A percentile compares a stretch with the other conserved stretches of the same genome.
phyloP scores from a whole-genome alignment of 2,329 filamentous ascomycete genomes.

The Hymenoscyphus linearis region DNA sequence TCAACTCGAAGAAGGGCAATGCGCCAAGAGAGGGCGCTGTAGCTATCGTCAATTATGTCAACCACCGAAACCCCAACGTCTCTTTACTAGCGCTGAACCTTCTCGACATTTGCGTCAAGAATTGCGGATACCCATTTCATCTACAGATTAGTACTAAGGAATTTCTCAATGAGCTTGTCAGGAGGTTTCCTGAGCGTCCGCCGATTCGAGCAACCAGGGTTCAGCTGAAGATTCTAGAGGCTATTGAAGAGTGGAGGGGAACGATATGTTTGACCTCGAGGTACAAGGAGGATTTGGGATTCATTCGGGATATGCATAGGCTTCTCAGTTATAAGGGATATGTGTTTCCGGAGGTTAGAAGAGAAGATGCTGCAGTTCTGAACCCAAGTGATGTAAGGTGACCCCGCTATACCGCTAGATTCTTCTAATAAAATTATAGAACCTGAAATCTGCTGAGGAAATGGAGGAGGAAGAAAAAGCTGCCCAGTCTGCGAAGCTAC shows the following conservation, averaged over 20 bases:
- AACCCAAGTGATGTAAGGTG: slow-evolving; percentile 91
- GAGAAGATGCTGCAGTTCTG: slow-evolving; percentile 91
- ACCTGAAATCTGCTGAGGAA: slow-evolving; percentile 91
- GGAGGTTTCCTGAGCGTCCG: slow-evolving; percentile 90
- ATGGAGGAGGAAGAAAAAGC: slow-evolving; percentile 97
- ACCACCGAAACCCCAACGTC: slow-evolving; percentile 95
- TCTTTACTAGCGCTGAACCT: slow-evolving; percentile 83
- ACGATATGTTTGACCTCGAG: slow-evolving; percentile 98
- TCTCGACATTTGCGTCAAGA: slow-evolving; percentile 98
- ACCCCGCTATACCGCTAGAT: not conserved
- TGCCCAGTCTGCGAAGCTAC: slow-evolving; percentile 95
- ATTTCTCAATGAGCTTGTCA: slow-evolving; percentile 95
- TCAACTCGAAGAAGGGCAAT: slow-evolving; percentile 96
- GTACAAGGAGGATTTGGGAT: slow-evolving; percentile 95
- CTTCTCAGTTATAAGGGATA: slow-evolving; percentile 96
- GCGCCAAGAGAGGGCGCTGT: slow-evolving; percentile 92
- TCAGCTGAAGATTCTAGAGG: slow-evolving; percentile 87
- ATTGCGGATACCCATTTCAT: slow-evolving; percentile 98
- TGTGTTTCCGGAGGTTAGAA: slow-evolving; percentile 83
- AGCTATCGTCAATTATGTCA: slow-evolving; percentile 89
- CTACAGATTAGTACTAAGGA: slow-evolving; percentile 98
- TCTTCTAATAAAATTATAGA: slow-evolving; percentile 48
- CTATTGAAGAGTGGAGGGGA: slow-evolving; percentile 96
- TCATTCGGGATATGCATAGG: slow-evolving; percentile 96
- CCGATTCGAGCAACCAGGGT: slow-evolving; percentile 81